These are phyloP conservation scores for Arxiozyma bovina DNA, from an alignment of 1,139 yeast genomes.

Conservation along the genomic window DNA sequence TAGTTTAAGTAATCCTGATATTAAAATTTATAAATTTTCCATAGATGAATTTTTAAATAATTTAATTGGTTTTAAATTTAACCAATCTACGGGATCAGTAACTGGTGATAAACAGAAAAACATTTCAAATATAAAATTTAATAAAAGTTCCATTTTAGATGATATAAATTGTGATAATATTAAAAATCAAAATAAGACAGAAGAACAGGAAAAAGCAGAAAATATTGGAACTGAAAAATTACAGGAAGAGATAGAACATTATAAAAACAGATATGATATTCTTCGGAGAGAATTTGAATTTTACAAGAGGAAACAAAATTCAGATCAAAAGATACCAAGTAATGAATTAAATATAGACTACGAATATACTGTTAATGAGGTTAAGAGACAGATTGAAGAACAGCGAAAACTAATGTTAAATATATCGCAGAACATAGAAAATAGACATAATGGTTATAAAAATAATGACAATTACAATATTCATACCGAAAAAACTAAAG, in stretches of 20 bases:
- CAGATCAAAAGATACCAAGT: not conserved
- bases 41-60: constrained; percentile 27
- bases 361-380: constrained; percentile 25
- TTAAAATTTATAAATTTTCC: constrained; percentile 28
- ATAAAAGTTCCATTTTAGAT: constrained; percentile 5
- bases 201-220: constrained; percentile 6
- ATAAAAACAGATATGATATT: constrained; percentile 4
- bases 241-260: constrained; percentile 23
- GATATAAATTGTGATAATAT: constrained; percentile 22
- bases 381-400: constrained; percentile 23
- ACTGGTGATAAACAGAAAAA: not conserved
- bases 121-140: not conserved
- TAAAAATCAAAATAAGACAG: constrained; percentile 22
- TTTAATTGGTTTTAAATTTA: constrained; percentile 8
- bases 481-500: not conserved
- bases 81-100: not conserved
- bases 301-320: constrained; percentile 12
- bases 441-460: not conserved
- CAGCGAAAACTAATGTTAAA: constrained; percentile 20
- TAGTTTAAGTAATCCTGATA: constrained; percentile 23
- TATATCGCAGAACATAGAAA: constrained; percentile 1
- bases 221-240: constrained; percentile 22
- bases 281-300: not conserved
- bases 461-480: not conserved
- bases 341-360: constrained; percentile 8